phyloP scores from a whole-genome alignment of 164 flowering plant species.

The Berberis vulgaris region DNA sequence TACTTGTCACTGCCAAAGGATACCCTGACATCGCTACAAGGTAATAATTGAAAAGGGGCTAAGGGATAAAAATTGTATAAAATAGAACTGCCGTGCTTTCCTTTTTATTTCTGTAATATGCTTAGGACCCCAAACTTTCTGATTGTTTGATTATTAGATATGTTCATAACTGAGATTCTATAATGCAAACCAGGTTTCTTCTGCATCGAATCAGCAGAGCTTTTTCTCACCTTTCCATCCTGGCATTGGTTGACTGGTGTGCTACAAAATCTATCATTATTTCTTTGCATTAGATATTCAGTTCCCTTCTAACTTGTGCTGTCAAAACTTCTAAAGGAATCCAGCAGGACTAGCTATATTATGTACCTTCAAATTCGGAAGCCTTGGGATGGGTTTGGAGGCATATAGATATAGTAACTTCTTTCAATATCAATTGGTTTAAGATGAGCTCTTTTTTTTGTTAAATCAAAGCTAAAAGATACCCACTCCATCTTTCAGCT shows the following conservation, averaged over 20 bases:
- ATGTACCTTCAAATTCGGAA: conserved; percentile 92
- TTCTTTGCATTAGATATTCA: neutral
- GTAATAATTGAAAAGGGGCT: conserved; percentile 19
- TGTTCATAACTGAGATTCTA: neutral
- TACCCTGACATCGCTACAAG: conserved; percentile 97
- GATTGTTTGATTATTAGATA: too few relatives aligned
- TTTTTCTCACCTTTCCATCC: conserved; percentile 65
- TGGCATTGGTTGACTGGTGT: conserved; percentile 92
- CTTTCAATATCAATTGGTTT: neutral
- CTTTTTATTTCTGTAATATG: too few relatives aligned
- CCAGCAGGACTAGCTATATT: conserved; percentile 90
- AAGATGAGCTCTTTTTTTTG: neutral
- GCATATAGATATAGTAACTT: conserved; percentile 77
- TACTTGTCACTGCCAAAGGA: conserved; percentile 93
- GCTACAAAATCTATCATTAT: neutral
- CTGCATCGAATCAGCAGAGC: conserved; percentile 68
- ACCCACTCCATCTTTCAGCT: conserved; percentile 35
- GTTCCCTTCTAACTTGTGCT: neutral
- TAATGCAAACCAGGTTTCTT: conserved; percentile 43
- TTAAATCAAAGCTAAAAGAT: neutral
- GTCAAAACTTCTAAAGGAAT: conserved; percentile 39
- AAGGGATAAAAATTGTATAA: too few relatives aligned
- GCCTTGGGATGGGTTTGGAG: conserved; percentile 94
- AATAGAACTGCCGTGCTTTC: too few relatives aligned
- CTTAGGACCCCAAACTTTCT: too few relatives aligned